Evolutionary conservation across 805 yeast species (phyloP).

Genomic region (Starmerella davenportii): DNA sequence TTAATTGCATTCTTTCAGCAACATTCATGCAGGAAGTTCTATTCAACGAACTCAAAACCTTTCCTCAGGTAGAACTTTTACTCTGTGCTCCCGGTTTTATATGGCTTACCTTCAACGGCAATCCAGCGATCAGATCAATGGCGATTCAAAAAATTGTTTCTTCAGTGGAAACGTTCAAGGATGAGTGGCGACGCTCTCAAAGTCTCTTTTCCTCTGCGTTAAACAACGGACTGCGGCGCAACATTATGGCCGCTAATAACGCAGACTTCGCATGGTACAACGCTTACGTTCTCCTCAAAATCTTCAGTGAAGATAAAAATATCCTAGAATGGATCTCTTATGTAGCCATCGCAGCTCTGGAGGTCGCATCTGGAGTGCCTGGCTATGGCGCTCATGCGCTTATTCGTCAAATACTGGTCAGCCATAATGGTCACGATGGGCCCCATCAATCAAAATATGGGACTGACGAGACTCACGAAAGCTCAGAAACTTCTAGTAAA

Average conservation of each 20-base stretch:
- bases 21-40: not conserved
- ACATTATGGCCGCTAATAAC: constrained; percentile 3
- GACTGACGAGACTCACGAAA: not conserved
- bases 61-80: too few species aligned
- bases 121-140: not conserved
- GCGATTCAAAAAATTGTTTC: not conserved
- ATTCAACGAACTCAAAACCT: not conserved
- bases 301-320: not conserved
- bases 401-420: not conserved
- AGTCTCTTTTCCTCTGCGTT: constrained; percentile 2
- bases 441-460: too few species aligned
- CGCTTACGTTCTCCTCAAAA: not conserved
- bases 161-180: not conserved
- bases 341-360: not conserved
- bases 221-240: constrained; percentile 5
- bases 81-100: not conserved
- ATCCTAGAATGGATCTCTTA: not conserved
- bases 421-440: not conserved
- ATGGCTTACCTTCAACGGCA: not conserved
- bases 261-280: constrained; percentile 14
- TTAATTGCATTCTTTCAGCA: not conserved
- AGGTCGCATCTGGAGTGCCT: constrained; percentile 4
- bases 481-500: too few species aligned
- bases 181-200: constrained; percentile 2
- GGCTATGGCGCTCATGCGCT: constrained; percentile 8